Evolutionary conservation across 78 protist genomes (phyloP).

Genomic region (Polysphondylium violaceum): DNA sequence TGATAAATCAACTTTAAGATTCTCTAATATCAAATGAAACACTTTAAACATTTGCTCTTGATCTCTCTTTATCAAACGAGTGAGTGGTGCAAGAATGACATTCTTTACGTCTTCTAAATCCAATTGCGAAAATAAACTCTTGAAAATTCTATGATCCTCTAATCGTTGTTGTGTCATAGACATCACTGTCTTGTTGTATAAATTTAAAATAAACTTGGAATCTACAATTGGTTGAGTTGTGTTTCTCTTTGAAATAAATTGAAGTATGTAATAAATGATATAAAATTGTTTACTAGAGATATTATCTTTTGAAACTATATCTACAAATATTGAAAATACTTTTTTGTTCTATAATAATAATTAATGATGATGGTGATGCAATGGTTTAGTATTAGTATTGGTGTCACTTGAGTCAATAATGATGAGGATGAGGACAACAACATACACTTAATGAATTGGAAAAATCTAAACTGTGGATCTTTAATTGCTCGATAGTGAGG

Average conservation of each 20-base stretch:
- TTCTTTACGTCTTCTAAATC: constrained; percentile 29
- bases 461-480: not conserved
- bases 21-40: constrained; percentile 17
- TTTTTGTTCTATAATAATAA: constrained; percentile 15
- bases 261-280: constrained; percentile 20
- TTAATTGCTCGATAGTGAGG: constrained; percentile 14
- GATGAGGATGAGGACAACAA: too few species aligned
- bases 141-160: constrained; percentile 35
- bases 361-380: not conserved
- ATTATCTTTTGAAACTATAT: constrained; percentile 10
- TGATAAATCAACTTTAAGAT: constrained; percentile 24
- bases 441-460: not conserved
- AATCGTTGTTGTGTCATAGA: constrained; percentile 10
- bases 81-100: constrained; percentile 25
- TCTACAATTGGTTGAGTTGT: not conserved
- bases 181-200: constrained; percentile 36
- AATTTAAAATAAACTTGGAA: constrained; percentile 3
- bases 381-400: not conserved
- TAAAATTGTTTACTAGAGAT: not conserved
- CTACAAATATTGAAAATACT: not conserved
- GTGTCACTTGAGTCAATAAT: too few species aligned
- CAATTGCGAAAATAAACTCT: constrained; percentile 13
- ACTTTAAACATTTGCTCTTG: constrained; percentile 47
- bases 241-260: not conserved
- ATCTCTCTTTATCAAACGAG: constrained; percentile 54